Percentiles rank a stretch among this genome's conserved stretches.
Conservation (phyloP, 2,329 filamentous ascomycete genomes). For the Cladophialophora immunda region DNA sequence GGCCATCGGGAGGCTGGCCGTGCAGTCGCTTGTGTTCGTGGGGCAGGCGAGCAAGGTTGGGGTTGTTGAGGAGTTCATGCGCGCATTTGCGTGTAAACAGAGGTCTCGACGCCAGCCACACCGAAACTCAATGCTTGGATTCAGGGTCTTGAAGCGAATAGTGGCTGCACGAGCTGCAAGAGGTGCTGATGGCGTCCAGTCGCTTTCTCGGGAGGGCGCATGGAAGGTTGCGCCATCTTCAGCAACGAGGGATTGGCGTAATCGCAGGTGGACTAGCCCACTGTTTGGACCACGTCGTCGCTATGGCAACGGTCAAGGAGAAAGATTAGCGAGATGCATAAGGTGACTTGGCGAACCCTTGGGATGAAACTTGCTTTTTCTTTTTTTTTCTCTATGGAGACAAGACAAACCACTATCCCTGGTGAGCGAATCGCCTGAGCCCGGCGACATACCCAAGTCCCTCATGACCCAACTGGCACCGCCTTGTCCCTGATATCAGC, state of each 20-base stretch:
- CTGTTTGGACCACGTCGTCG: neutral
- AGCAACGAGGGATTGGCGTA: slow-evolving; percentile 1
- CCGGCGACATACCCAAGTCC: neutral
- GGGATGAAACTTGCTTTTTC: neutral
- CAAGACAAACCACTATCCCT: neutral
- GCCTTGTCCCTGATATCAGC: neutral
- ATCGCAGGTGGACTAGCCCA: neutral
- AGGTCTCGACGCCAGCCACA: slow-evolving; percentile 29
- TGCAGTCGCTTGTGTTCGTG: slow-evolving; percentile 16
- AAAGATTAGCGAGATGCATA: slow-evolving; percentile 1
- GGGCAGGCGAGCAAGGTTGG: slow-evolving; percentile 7
- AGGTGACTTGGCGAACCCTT: neutral
- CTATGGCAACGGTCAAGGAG: neutral
- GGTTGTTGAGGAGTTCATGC: slow-evolving; percentile 2
- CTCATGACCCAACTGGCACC: neutral
- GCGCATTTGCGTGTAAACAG: slow-evolving; percentile 20
- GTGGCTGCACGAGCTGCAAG: slow-evolving; percentile 14
- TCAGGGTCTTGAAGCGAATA: slow-evolving; percentile 26
- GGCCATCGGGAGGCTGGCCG: slow-evolving; percentile 13
- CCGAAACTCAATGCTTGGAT: slow-evolving; percentile 8
- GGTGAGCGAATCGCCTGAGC: neutral
- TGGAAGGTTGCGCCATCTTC: slow-evolving; percentile 28
- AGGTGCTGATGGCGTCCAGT: slow-evolving; percentile 28
- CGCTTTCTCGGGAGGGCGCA: slow-evolving; percentile 1
- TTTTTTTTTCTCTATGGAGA: neutral